Conservation (phyloP, 2,329 filamentous ascomycete species). For the Fonsecaea pugnacius region DNA sequence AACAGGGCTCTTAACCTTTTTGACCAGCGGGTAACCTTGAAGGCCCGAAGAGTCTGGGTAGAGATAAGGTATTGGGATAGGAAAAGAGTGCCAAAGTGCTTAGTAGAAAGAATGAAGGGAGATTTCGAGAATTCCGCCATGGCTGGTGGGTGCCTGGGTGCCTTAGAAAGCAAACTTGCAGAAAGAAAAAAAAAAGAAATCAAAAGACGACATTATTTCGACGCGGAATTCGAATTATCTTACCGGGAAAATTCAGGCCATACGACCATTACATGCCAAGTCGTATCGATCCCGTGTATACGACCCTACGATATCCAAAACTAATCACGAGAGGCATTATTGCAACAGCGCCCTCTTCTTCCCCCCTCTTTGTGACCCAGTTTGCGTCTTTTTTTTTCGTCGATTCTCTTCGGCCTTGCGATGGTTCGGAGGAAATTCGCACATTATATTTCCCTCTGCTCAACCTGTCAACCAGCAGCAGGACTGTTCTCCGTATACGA, state of each 20-base stretch:
- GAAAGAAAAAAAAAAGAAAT: not conserved
- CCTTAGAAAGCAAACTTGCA: not conserved
- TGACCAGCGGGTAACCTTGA: not conserved
- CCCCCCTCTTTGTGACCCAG: not conserved
- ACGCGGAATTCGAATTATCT: not conserved
- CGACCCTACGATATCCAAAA: not conserved
- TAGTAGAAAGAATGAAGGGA: not conserved
- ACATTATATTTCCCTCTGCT: not conserved
- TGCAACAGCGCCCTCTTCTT: not conserved
- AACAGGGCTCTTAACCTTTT: conserved; percentile 4
- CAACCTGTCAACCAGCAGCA: not conserved
- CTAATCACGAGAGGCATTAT: conserved; percentile 5
- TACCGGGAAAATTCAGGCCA: not conserved
- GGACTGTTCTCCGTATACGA: not conserved
- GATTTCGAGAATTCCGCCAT: not conserved
- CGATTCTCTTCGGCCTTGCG: not conserved
- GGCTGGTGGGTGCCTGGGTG: not conserved
- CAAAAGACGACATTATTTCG: not conserved
- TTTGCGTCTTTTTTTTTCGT: conserved; percentile 18
- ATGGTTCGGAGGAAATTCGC: conserved; percentile 14
- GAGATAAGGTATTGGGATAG: not conserved
- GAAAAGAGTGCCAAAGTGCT: not conserved
- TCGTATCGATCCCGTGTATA: not conserved
- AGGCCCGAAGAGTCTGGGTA: not conserved
- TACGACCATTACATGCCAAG: not conserved